Evolutionary conservation across 371 early-diverging fungal genomes (phyloP).

Genomic region (Mycotypha africana): DNA sequence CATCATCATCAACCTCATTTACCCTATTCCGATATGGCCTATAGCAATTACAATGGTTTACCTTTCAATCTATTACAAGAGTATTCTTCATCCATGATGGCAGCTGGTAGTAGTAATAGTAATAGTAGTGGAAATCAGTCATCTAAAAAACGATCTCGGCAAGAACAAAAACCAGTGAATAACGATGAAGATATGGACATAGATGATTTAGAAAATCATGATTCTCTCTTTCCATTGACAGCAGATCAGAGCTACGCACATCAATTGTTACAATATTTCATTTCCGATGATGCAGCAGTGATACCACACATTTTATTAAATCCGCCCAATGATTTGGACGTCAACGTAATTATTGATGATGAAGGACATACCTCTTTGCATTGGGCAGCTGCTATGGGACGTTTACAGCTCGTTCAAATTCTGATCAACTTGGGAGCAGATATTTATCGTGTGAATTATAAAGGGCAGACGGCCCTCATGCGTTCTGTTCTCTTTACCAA

Average conservation of each 20-base stretch:
- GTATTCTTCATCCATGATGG: not conserved
- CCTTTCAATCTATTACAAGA: not conserved
- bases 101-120: not conserved
- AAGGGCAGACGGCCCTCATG: slow-evolving; percentile 85
- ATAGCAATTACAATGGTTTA: no score
- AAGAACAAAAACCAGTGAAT: not conserved
- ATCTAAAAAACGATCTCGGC: slow-evolving; percentile 23
- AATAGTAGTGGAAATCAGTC: not conserved
- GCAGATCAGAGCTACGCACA: slow-evolving; percentile 30
- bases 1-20: not conserved
- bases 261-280: slow-evolving; percentile 47
- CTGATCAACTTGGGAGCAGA: slow-evolving; percentile 74
- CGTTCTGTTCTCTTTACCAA: slow-evolving; percentile 82
- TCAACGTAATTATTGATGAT: slow-evolving; percentile 83
- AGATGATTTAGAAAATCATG: slow-evolving; percentile 25
- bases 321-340: slow-evolving; percentile 59
- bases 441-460: slow-evolving; percentile 60
- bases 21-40: no score
- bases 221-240: not conserved
- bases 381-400: slow-evolving; percentile 91
- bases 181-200: slow-evolving; percentile 29
- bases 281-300: slow-evolving; percentile 57
- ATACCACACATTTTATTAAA: slow-evolving; percentile 52
- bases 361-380: slow-evolving; percentile 90
- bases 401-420: slow-evolving; percentile 61